A percentile compares a stretch with the other conserved stretches of the same genome.
Conservation (phyloP, 2,329 filamentous ascomycete species). For the Paraphaeosphaeria sporulosa region DNA sequence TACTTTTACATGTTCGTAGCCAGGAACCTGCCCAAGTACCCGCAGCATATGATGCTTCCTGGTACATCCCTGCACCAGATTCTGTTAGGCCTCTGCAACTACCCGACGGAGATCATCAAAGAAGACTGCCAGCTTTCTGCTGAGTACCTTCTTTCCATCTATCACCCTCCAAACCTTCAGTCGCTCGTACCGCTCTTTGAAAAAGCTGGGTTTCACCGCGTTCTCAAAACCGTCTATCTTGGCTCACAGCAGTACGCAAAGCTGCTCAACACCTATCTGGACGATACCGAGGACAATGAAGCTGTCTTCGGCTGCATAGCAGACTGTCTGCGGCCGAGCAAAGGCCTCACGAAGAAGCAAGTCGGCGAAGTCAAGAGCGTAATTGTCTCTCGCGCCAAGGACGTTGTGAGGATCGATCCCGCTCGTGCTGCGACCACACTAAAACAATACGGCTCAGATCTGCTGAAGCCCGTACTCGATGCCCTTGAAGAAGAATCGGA, state of each 20-base stretch:
- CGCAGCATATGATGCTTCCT: constrained; percentile 90
- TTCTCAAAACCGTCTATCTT: constrained; percentile 88
- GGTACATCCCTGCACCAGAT: constrained; percentile 85
- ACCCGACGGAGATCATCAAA: constrained; percentile 78
- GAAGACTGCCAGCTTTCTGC: constrained; percentile 97
- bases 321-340: constrained; percentile 73
- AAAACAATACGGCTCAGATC: constrained; percentile 65
- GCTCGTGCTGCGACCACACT: constrained; percentile 71
- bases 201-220: constrained; percentile 84
- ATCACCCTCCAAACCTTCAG: constrained; percentile 84
- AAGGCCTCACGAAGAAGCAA: constrained; percentile 73
- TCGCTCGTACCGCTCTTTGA: constrained; percentile 79
- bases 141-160: constrained; percentile 92
- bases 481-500: constrained; percentile 67
- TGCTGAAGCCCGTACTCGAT: constrained; percentile 72
- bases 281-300: constrained; percentile 79
- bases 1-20: constrained; percentile 99
- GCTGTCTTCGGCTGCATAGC: constrained; percentile 80
- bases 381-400: constrained; percentile 69
- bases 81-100: constrained; percentile 82
- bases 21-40: constrained; percentile 93
- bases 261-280: constrained; percentile 81
- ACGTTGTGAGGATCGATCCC: constrained; percentile 73
- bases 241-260: constrained; percentile 80
- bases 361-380: constrained; percentile 73